phyloP scores from a whole-genome alignment of 495 filamentous ascomycete species.

The Penicillium riverlandense region DNA sequence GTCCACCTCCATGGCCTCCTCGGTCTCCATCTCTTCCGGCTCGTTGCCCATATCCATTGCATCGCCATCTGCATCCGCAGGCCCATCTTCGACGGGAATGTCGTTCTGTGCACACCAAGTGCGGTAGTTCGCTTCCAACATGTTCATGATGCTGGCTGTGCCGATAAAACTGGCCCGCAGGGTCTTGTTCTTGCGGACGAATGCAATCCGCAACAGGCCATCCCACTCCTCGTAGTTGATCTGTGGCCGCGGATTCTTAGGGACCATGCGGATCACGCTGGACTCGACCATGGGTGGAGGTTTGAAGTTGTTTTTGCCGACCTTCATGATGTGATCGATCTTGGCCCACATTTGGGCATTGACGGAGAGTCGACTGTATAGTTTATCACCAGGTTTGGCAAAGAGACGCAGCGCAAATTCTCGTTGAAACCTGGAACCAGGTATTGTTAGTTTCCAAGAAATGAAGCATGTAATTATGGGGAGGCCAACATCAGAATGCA shows the following conservation, averaged over 20 bases:
- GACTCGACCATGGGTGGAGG: conserved; percentile 88
- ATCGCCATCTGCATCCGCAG: conserved; percentile 35
- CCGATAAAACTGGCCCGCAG: conserved; percentile 69
- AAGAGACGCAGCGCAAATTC: conserved; percentile 74
- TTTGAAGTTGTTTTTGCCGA: conserved; percentile 90
- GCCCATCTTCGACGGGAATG: conserved; percentile 66
- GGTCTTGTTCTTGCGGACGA: conserved; percentile 73
- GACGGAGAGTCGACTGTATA: conserved; percentile 80
- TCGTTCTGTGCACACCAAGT: conserved; percentile 83
- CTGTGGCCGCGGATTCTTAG: conserved; percentile 73
- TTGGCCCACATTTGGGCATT: conserved; percentile 95
- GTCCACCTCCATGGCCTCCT: conserved; percentile 49
- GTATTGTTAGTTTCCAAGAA: not conserved
- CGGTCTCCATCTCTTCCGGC: conserved; percentile 30
- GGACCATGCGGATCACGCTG: conserved; percentile 69
- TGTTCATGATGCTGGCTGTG: conserved; percentile 66
- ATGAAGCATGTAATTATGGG: conserved; percentile 13
- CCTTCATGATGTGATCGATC: conserved; percentile 83
- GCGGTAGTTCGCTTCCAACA: conserved; percentile 80
- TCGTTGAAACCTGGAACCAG: conserved; percentile 42
- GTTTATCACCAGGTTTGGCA: conserved; percentile 68
- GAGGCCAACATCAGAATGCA: conserved; percentile 72
- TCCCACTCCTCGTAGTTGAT: conserved; percentile 95
- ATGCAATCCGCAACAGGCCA: conserved; percentile 75
- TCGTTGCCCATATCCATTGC: conserved; percentile 40